phyloP scores from a whole-genome alignment of 169 alveolate genomes.

The Plasmodium reichenowi region DNA sequence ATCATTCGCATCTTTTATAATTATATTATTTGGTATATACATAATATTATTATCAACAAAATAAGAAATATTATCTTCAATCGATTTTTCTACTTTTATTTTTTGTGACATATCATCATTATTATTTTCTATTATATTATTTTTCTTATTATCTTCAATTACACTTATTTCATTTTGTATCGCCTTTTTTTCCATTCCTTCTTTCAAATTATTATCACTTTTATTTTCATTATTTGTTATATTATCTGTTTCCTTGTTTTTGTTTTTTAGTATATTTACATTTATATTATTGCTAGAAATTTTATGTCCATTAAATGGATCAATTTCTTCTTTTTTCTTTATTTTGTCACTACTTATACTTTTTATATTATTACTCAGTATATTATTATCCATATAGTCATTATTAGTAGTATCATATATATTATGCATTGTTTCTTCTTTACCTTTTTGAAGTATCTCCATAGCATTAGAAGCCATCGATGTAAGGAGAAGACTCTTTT shows the following conservation, averaged over 20 bases:
- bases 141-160: slow-evolving; percentile 1
- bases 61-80: not conserved
- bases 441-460: not conserved
- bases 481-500: not conserved
- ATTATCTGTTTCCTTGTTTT: not conserved
- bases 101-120: not conserved
- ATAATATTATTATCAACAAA: slow-evolving; percentile 49
- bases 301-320: not conserved
- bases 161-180: not conserved
- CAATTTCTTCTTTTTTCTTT: not conserved
- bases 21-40: slow-evolving; percentile 47
- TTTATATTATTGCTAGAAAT: not conserved
- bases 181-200: not conserved
- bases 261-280: too few species aligned
- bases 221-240: not conserved
- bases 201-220: not conserved
- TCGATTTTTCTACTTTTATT: not conserved
- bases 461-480: not conserved
- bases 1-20: slow-evolving; percentile 95
- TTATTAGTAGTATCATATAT: not conserved
- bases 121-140: not conserved
- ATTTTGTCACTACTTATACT: not conserved
- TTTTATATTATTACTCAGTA: not conserved
- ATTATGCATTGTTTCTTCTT: not conserved
- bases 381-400: not conserved